Evolutionary conservation across 2,329 filamentous ascomycete genomes (phyloP).

Genomic region (Cytospora mali): DNA sequence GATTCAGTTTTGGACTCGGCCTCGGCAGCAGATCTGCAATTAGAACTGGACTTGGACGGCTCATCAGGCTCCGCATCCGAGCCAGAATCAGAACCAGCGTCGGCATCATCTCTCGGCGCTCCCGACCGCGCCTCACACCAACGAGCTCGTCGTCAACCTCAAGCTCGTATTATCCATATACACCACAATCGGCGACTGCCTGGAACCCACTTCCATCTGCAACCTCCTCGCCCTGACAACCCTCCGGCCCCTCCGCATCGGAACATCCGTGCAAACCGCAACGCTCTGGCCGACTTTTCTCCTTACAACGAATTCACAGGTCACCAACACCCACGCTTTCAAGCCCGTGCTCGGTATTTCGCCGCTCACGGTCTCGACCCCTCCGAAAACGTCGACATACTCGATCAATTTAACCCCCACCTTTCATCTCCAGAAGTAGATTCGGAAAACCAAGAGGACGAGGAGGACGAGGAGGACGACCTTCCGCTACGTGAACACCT

Average conservation of each 20-base stretch:
- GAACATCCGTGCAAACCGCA: not conserved
- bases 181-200: conserved; percentile 24
- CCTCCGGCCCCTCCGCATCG: not conserved
- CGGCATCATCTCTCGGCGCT: conserved; percentile 6
- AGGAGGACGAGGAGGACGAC: not conserved
- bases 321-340: not conserved
- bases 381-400: not conserved
- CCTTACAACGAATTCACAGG: not conserved
- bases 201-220: not conserved
- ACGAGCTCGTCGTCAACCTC: conserved; percentile 11
- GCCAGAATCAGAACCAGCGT: conserved; percentile 9
- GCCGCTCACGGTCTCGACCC: not conserved
- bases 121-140: not conserved
- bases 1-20: conserved; percentile 1
- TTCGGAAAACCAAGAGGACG: not conserved
- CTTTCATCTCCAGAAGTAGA: not conserved
- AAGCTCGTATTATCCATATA: conserved; percentile 14
- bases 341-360: not conserved
- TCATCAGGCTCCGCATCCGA: conserved; percentile 1
- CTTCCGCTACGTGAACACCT: conserved; percentile 5
- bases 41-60: not conserved
- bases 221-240: not conserved
- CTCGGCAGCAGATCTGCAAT: conserved; percentile 3
- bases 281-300: not conserved
- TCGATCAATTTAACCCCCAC: not conserved